Evolutionary conservation across 805 yeast species (phyloP), one percentile per base, ranked within the genome.

Genomic region (Saccharomycopsis sp.): DNA sequence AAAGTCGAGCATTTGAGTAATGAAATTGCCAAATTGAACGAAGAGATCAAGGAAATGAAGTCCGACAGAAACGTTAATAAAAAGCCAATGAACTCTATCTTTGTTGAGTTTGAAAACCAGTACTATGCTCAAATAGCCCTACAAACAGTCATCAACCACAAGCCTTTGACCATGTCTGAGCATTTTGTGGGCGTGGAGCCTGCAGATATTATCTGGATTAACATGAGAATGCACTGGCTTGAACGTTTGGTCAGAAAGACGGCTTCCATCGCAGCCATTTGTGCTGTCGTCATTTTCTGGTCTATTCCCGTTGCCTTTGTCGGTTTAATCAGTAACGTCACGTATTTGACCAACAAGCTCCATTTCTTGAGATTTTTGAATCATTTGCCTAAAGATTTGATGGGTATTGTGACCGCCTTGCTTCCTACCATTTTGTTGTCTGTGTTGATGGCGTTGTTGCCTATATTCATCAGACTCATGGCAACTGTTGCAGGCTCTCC

Each of bases 181-280:
- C 77, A 79, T 16, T 77, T 74, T 63, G 77, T 80, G 53, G 91
- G 91, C 44, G 70, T 84, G 54, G 83, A 79, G 58, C 89, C 91
- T 1, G 70, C 66, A 0, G 85, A 86, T 65, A 73, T 87, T 50
- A 71, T 78, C 60, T 87, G 94, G 94, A 69, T 80, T 54, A 87
- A 87, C 68, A 74, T 87, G 81, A 77, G 94, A 67, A 69, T 87
- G 70, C 82, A 82, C 64, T 87, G 94, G 91, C 85, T 89, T 87
- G 95, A 87, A 70, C 73, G 84, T 65, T 68, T 85, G 18, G 72
- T 75, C 12, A 77, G 92, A 73, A 68, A 72, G 37, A 68, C 77
- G 24, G 75, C 76, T 56, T 82, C 91, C 0, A 57, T 72, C 40
- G 74, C 80, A 15, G 82, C 81, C 1, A 79, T 86, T 56, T 64